These are phyloP conservation scores for Ensete ventricosum DNA, from an alignment of 176 grass and related monocot species.

Conservation along the genomic window DNA sequence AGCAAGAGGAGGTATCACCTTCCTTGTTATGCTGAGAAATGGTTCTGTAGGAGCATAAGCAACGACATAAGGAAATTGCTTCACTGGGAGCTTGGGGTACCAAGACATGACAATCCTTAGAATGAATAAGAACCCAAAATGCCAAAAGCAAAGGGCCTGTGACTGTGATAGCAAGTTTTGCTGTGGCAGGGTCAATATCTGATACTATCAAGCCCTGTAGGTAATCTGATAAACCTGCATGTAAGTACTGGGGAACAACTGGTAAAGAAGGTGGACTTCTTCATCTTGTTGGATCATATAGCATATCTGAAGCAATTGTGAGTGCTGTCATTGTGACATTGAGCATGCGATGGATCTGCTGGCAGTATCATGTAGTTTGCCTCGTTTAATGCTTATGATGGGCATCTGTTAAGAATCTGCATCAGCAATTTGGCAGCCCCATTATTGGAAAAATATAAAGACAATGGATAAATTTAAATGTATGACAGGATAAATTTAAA, in stretches of 20 bases:
- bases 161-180: conserved; percentile 37
- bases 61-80: conserved; percentile 74
- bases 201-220: conserved; percentile 15
- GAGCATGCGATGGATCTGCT: background rate
- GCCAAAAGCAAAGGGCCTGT: conserved; percentile 66
- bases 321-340: background rate
- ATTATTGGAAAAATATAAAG: background rate
- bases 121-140: conserved; percentile 69
- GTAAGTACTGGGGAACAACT: background rate
- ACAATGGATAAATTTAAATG: background rate
- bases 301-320: background rate
- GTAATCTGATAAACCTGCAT: background rate
- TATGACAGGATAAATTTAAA: background rate
- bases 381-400: background rate
- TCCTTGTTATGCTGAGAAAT: conserved; percentile 46
- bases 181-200: conserved; percentile 62
- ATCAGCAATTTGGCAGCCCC: background rate
- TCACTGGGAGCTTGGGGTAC: conserved; percentile 75
- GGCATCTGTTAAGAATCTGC: background rate
- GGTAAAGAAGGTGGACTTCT: background rate
- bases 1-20: conserved; percentile 75
- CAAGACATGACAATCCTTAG: conserved; percentile 86
- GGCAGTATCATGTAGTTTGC: background rate
- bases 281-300: conserved; percentile 4
- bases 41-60: conserved; percentile 87